Evolutionary conservation across 78 protist species (phyloP), one percentile per base, ranked within the genome.

Genomic region (Protostelium mycophagum): DNA sequence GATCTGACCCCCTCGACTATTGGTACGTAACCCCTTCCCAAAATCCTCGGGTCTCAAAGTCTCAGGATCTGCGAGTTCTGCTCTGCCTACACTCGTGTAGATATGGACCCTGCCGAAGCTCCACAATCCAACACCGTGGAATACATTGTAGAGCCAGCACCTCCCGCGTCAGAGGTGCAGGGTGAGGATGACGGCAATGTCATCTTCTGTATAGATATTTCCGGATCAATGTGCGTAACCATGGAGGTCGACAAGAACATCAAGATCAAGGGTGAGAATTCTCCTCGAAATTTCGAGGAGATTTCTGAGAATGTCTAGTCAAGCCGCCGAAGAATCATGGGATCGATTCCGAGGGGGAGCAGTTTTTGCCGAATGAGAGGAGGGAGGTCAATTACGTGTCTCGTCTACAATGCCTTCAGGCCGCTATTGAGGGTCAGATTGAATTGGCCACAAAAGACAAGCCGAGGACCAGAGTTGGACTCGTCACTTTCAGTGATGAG

Each of bases 1-100:
- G 73, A 51, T 5, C 5, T 51, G 73, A 51, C 31, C 73, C 73
- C 73, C 73, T 51, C 16, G 31, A 5, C 16, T 51, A 51, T 16
- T 51, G 73, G 73, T 51, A 16, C 5, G 31, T 51, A 5, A n/a
- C n/a, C n/a, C n/a, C n/a, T n/a, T n/a, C n/a, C n/a, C n/a, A n/a
- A n/a, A n/a, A 25, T 51, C 73, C 16, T 51, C 73, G 31, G 5
- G 73, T 25, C 16, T 51, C 73, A 51, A 51, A 25, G 16, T 51
- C 73, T 51, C 1, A 92, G 96, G 96, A 38, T 23, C 1, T 95
- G 96, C 37, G 94, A 95, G 91, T 92, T 95, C 73, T 95, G 96
- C 92, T 29, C 86, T 16, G 90, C 73, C 34, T 37, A 10, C n/a
- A 90, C 89, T 83, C 83, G 85, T 36, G 28, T 90, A 34, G 29